Evolutionary conservation across 257 asterid species (phyloP).

Genomic region (Solanum commersonii): DNA sequence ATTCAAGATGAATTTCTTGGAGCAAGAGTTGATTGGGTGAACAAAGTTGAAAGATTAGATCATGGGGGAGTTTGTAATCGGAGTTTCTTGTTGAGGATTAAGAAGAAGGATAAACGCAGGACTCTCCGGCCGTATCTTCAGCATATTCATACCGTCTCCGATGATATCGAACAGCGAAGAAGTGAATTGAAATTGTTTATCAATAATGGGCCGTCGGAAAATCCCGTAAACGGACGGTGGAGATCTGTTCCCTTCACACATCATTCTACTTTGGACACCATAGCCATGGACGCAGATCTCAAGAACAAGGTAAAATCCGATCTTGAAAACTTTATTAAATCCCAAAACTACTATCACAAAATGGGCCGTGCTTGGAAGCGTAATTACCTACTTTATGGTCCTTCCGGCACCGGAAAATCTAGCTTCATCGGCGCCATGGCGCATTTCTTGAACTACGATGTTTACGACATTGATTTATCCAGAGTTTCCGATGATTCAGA

Average conservation of each 20-base stretch:
- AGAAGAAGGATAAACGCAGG: conserved; percentile 62
- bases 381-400: conserved; percentile 70
- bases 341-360: conserved; percentile 71
- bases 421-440: conserved; percentile 83
- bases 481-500: conserved; percentile 58
- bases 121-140: conserved; percentile 63
- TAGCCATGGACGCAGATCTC: conserved; percentile 83
- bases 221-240: conserved; percentile 59
- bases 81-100: conserved; percentile 43
- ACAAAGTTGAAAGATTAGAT: conserved; percentile 17
- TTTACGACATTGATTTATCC: conserved; percentile 63
- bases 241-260: conserved; percentile 57
- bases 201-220: conserved; percentile 16
- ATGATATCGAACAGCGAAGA: conserved; percentile 59
- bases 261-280: conserved; percentile 81
- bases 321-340: conserved; percentile 55
- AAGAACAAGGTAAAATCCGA: conserved; percentile 67
- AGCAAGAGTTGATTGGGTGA: conserved; percentile 64
- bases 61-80: neutral
- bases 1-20: conserved; percentile 63
- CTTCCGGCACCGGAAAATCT: conserved; percentile 83
- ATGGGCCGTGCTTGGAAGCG: conserved; percentile 90
- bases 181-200: conserved; percentile 56
- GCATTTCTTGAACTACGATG: conserved; percentile 48
- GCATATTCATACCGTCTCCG: conserved; percentile 54